Evolutionary conservation across 306 rosid species (phyloP).

Genomic region (Cucumis sativus): DNA sequence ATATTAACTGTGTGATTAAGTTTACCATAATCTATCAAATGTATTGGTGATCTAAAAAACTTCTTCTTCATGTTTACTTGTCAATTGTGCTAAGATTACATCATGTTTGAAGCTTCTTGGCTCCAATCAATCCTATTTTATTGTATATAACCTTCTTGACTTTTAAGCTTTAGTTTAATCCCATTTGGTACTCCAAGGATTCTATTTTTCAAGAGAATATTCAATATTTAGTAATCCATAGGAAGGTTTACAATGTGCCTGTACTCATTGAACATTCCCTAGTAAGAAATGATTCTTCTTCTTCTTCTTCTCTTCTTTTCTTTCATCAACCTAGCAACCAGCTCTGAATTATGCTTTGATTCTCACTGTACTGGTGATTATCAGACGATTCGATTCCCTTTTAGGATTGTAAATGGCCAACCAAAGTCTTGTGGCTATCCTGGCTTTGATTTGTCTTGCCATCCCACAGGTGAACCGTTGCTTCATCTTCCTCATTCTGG

Average conservation of each 20-base stretch:
- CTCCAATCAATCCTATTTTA: neutral
- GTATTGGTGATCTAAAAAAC: no score
- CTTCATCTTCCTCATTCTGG: conserved; percentile 35
- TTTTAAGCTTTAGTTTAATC: neutral
- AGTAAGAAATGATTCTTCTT: neutral
- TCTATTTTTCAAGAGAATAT: neutral
- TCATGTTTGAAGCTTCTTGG: neutral
- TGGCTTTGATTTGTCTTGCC: conserved; percentile 43
- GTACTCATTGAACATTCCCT: neutral
- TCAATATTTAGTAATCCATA: neutral
- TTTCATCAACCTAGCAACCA: conserved; percentile 7
- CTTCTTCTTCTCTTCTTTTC: conserved; percentile 9
- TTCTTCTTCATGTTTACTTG: neutral
- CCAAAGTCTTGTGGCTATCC: conserved; percentile 38
- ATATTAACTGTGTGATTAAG: no score
- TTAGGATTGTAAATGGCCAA: conserved; percentile 17
- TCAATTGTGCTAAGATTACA: neutral
- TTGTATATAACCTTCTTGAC: neutral
- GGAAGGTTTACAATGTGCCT: neutral
- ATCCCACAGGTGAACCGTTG: conserved; percentile 16
- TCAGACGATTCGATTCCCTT: conserved; percentile 44
- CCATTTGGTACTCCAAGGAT: neutral
- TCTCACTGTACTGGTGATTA: conserved; percentile 16
- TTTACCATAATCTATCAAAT: no score
- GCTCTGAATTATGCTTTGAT: conserved; percentile 26